These are phyloP conservation scores for Aspergillus cristatus DNA, from an alignment of 495 filamentous ascomycete genomes.

Conservation along the genomic window DNA sequence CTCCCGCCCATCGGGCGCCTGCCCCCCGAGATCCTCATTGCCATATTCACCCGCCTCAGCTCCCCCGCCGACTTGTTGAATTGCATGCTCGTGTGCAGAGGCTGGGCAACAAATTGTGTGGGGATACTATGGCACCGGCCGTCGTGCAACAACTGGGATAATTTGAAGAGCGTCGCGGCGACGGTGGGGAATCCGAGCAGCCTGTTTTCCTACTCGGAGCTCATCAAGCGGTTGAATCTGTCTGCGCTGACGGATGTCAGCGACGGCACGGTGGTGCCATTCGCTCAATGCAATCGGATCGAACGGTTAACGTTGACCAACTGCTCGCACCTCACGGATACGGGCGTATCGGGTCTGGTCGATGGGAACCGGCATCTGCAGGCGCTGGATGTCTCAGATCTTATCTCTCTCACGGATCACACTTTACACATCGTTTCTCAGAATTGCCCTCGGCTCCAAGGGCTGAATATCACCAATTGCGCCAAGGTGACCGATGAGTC, in stretches of 20 bases:
- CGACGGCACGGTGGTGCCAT: slow-evolving; percentile 79
- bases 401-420: slow-evolving; percentile 69
- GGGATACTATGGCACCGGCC: slow-evolving; percentile 94
- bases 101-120: slow-evolving; percentile 88
- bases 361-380: slow-evolving; percentile 71
- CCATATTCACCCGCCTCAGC: slow-evolving; percentile 77
- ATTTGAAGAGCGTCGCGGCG: slow-evolving; percentile 64
- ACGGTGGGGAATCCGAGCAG: slow-evolving; percentile 60
- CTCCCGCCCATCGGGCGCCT: slow-evolving; percentile 71
- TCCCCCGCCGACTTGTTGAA: slow-evolving; percentile 65
- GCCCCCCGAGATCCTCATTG: slow-evolving; percentile 89
- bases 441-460: slow-evolving; percentile 78
- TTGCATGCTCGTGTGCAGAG: slow-evolving; percentile 86
- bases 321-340: slow-evolving; percentile 76
- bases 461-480: slow-evolving; percentile 87
- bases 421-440: slow-evolving; percentile 72
- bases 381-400: slow-evolving; percentile 81
- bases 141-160: slow-evolving; percentile 74
- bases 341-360: slow-evolving; percentile 70
- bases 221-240: slow-evolving; percentile 86
- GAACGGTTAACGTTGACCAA: slow-evolving; percentile 92
- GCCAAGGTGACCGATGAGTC: slow-evolving; percentile 76
- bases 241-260: slow-evolving; percentile 69
- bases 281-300: slow-evolving; percentile 77
- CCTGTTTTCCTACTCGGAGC: slow-evolving; percentile 76